Percentiles rank a stretch among this genome's conserved stretches.
These are phyloP conservation scores for Nephelium lappaceum DNA, from an alignment of 345 rosid genomes.

Conservation along the genomic window DNA sequence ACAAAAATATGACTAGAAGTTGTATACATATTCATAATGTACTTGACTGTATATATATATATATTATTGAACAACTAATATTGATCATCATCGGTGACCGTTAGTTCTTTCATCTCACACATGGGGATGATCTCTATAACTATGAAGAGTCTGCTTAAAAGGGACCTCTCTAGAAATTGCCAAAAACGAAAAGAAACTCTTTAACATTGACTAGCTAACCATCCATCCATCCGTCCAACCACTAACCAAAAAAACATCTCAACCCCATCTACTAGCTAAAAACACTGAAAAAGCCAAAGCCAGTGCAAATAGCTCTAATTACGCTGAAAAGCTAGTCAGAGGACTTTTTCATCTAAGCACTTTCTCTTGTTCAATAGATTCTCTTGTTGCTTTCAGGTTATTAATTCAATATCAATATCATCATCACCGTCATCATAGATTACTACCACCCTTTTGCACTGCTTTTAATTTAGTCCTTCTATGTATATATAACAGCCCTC, in stretches of 20 bases:
- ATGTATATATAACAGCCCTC: background rate
- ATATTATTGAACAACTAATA: too few relatives aligned
- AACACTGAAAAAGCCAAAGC: constrained; percentile 46
- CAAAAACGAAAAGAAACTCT: constrained; percentile 27
- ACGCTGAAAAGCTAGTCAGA: constrained; percentile 29
- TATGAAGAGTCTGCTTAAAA: constrained; percentile 28
- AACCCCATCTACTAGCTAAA: constrained; percentile 21
- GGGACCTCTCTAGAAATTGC: constrained; percentile 33
- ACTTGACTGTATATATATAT: background rate
- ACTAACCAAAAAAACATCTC: background rate
- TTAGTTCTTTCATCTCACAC: constrained; percentile 25
- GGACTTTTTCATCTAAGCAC: constrained; percentile 41
- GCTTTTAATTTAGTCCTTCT: background rate
- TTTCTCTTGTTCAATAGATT: constrained; percentile 35
- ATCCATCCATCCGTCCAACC: constrained; percentile 25
- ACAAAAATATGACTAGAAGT: too few relatives aligned
- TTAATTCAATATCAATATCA: constrained; percentile 25
- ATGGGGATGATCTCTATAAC: constrained; percentile 29
- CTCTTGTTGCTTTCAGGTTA: constrained; percentile 35
- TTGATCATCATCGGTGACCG: constrained; percentile 10
- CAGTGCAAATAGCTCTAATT: constrained; percentile 1
- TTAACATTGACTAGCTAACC: constrained; percentile 31
- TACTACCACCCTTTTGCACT: background rate
- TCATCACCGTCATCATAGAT: constrained; percentile 4
- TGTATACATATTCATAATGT: too few relatives aligned